Evolutionary conservation across 352 stramenopile genomes (phyloP), one percentile per base, ranked within the genome.

Genomic region (Halophytophthora polymorphica): DNA sequence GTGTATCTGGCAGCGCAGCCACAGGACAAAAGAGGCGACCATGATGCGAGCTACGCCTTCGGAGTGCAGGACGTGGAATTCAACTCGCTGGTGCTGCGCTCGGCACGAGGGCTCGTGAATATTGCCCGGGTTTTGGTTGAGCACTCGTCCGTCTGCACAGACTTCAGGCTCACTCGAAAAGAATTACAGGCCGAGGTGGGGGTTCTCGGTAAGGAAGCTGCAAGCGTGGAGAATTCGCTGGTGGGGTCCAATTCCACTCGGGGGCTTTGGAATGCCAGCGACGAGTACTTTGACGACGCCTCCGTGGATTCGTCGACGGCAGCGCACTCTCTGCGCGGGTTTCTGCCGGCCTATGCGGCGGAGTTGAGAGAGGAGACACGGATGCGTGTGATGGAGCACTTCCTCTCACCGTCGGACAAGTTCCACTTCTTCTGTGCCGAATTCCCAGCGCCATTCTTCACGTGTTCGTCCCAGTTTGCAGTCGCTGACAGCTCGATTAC

Each of bases 61-160:
- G 53, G 58, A n/a, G 77, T 89, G 4, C 54, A 82, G 28, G 83
- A 94, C 51, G 68, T 88, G 37, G 83, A 94, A 54, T 94, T 91
- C 57, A 94, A 94, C 54, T 50, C 83, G 6, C 54, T 94, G 18
- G 69, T 79, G n/a, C 64, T 92, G 31, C 71, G 76, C 14, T 92
- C 81, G 7, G 64, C 76, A 1, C 57, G 77, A 18, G 71, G 71
- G 7, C 64, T 94, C 17, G 61, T 78, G 15, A 78, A 82, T 23
- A 94, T 94, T 45, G 78, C 73, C 1, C 68, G 52, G 13, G 66
- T 91, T 33, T 61, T 94, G 12, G 41, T 73, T 6, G 71, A 86
- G 11, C 75, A 87, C 15, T 80, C 74, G 15, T 85, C 78, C 0
- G 51, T 71, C 38, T 93, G 82, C 53, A 66, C 63, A 2, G 55